phyloP scores from a whole-genome alignment of 805 yeast species.

The Candida nitratophila region DNA sequence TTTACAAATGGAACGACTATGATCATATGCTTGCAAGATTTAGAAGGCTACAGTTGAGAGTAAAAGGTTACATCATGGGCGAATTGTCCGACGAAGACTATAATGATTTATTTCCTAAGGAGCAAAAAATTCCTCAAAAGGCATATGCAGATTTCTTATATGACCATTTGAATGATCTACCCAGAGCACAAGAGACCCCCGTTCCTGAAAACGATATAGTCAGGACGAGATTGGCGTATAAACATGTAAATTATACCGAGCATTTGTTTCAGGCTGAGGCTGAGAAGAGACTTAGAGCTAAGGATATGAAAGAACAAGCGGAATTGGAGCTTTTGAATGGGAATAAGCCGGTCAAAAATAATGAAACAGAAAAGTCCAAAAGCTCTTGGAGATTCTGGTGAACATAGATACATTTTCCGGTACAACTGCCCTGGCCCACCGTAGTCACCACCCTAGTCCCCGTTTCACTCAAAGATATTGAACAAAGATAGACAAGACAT shows the following conservation, averaged over 20 bases:
- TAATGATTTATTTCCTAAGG: constrained; percentile 51
- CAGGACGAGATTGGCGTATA: constrained; percentile 54
- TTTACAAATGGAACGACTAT: constrained; percentile 77
- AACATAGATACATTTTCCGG: too few species aligned
- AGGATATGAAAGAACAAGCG: background rate
- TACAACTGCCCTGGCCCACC: too few species aligned
- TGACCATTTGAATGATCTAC: background rate
- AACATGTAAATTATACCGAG: constrained; percentile 72
- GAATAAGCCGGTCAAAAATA: background rate
- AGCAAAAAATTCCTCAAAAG: constrained; percentile 31
- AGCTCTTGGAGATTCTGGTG: constrained; percentile 25
- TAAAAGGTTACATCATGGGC: constrained; percentile 49
- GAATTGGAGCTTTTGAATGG: background rate
- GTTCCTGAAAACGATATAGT: constrained; percentile 39
- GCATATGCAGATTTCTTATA: constrained; percentile 20
- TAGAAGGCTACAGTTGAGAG: constrained; percentile 51
- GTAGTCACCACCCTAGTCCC: too few species aligned
- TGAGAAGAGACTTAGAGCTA: constrained; percentile 38
- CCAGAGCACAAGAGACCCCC: constrained; percentile 23
- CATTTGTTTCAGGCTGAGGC: constrained; percentile 62
- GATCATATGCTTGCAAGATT: constrained; percentile 69
- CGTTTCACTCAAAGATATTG: too few species aligned
- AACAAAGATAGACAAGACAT: too few species aligned
- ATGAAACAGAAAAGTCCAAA: constrained; percentile 1
- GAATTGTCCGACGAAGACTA: constrained; percentile 50